Evolutionary conservation across 495 filamentous ascomycete genomes (phyloP), one percentile per base, ranked within the genome.

Genomic region (Penicillium fimorum): DNA sequence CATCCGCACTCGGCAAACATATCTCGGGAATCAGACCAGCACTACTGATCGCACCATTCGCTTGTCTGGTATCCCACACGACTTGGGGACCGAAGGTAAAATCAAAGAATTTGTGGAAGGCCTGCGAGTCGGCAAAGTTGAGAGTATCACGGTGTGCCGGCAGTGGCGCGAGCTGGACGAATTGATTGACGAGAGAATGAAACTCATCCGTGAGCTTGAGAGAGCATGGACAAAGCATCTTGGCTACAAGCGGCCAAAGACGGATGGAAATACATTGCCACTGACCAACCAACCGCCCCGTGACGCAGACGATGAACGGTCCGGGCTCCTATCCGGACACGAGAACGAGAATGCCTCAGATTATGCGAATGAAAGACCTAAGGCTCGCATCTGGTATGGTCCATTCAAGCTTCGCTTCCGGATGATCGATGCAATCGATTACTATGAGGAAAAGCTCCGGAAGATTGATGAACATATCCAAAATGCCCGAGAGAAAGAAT

Each of bases 1-100:
- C 25, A 93, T 97, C 55, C 80, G 84, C 42, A 79, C 91, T 27
- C 82, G 95, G 20, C 95, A 99, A 67, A 84, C 90, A 42, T 97
- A 97, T 66, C 83, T 99, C 20, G 94, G 93, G 2, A 89, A 85
- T 30, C 92, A 97, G 68, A 92, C 89, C 9, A 97, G 93, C 20
- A 84, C 96, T 37, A 97, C 95, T 2, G 92, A 97, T 71, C 86
- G 92, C 35, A 99, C 95, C 0, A 89, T 99, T 66, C 86, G 89
- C 4, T 73, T 99, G 10, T 93, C 94, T 2, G 92, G 92, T 2
- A 92, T 99, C 32, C 95, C 95, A 0, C 68, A 66, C 6, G 88
- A 95, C 11, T 71, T 97, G 52, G 80, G 85, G 50, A 88, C 88
- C 0, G 92, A 97, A 64, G 84, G 85, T 13, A 86, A 86, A 53